Conservation (phyloP, 2,329 filamentous ascomycete genomes). For the Parafenestella ontariensis region DNA sequence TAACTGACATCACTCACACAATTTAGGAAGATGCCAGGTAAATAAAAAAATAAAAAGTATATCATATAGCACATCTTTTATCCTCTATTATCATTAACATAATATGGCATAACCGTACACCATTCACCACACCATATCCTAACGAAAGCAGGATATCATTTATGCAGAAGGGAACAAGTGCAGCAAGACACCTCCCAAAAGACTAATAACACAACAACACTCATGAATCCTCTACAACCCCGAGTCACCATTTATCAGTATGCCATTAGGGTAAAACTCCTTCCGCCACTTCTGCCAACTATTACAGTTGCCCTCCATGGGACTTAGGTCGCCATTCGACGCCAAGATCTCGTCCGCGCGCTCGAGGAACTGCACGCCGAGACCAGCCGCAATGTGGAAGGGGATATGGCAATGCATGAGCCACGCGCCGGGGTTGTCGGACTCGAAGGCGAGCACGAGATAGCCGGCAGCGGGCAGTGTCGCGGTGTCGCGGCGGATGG, state of each 20-base stretch:
- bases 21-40: no score
- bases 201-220: no score
- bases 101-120: no score
- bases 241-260: conserved; percentile 23
- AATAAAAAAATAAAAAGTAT: no score
- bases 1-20: no score
- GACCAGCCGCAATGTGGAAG: conserved; percentile 45
- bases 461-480: conserved; percentile 44
- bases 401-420: conserved; percentile 51
- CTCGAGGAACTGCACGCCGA: conserved; percentile 64
- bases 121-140: no score
- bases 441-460: conserved; percentile 47
- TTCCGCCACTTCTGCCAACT: conserved; percentile 26
- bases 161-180: no score
- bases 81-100: no score
- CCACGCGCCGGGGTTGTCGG: conserved; percentile 49
- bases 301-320: conserved; percentile 35
- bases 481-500: conserved; percentile 46
- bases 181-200: no score
- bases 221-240: conserved; percentile 7
- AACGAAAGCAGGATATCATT: no score
- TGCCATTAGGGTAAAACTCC: conserved; percentile 13
- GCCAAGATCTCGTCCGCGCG: conserved; percentile 38
- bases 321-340: conserved; percentile 21
- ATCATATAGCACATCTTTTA: no score